Percentiles rank a stretch among this genome's conserved stretches.
These are phyloP conservation scores for Fragaria iinumae DNA, from an alignment of 306 rosid species.

Conservation along the genomic window DNA sequence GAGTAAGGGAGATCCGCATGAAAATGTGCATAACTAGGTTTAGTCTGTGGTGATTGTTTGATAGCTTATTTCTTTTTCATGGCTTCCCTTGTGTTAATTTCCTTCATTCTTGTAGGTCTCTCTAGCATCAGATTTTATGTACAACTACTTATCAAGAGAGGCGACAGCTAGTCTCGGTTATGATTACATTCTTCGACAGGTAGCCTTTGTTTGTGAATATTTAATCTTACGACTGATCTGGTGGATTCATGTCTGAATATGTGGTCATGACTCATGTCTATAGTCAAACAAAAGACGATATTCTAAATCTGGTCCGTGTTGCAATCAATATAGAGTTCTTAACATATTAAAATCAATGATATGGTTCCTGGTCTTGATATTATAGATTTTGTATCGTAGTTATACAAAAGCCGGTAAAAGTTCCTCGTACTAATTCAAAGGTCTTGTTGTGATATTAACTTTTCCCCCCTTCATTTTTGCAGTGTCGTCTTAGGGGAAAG, in stretches of 20 bases:
- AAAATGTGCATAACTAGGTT: slow-evolving; percentile 4
- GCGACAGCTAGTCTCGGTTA: slow-evolving; percentile 87
- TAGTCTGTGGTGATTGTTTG: not conserved
- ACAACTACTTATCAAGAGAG: slow-evolving; percentile 88
- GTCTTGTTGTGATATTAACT: not conserved
- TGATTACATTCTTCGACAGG: slow-evolving; percentile 97
- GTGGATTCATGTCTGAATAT: not conserved
- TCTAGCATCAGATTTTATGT: slow-evolving; percentile 85
- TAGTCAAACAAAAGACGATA: not conserved
- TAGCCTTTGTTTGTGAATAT: not conserved
- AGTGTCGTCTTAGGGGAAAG: slow-evolving; percentile 93
- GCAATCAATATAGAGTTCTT: not conserved
- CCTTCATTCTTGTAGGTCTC: slow-evolving; percentile 58
- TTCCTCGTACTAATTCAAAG: not conserved
- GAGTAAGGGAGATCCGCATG: slow-evolving; percentile 22
- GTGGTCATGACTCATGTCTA: not conserved
- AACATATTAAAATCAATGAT: not conserved
- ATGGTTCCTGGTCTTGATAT: not conserved
- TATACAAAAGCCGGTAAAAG: not conserved
- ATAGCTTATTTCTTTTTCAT: not conserved
- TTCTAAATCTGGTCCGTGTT: not conserved
- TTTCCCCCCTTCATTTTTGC: not conserved
- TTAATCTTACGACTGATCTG: not conserved
- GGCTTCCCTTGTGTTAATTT: not conserved
- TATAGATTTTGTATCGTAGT: not conserved